phyloP scores from a whole-genome alignment of 2,329 filamentous ascomycete species.

The Thelonectria rubi region DNA sequence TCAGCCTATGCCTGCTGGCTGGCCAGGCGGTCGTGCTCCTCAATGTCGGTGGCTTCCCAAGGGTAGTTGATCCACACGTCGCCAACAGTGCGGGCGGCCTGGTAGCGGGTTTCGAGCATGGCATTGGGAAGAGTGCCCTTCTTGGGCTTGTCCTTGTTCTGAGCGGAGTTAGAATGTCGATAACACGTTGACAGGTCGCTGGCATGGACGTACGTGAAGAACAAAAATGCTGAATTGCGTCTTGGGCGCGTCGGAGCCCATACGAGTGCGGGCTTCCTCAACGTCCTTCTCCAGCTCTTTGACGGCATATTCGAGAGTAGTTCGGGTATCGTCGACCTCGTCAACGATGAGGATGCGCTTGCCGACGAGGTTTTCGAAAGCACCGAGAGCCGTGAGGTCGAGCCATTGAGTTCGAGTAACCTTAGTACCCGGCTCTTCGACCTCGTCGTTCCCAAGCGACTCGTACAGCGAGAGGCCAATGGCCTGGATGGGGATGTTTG shows the following conservation, averaged over 20 bases:
- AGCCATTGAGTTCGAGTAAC: conserved; percentile 99
- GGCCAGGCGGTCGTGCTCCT: conserved; percentile 84
- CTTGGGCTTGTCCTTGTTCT: conserved; percentile 98
- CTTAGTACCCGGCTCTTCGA: conserved; percentile 84
- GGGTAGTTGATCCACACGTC: conserved; percentile 99
- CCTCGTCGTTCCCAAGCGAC: conserved; percentile 68
- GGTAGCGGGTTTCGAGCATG: conserved; percentile 81
- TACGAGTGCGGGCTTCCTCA: conserved; percentile 76
- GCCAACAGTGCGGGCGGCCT: conserved; percentile 86
- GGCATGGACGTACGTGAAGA: conserved; percentile 74
- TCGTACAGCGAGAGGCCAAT: conserved; percentile 99
- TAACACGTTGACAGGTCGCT: neutral
- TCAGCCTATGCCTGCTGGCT: conserved; percentile 51
- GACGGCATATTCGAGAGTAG: conserved; percentile 93
- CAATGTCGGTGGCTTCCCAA: conserved; percentile 95
- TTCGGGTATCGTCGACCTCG: conserved; percentile 92
- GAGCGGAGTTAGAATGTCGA: conserved; percentile 27
- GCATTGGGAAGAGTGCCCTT: conserved; percentile 84
- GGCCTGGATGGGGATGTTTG: conserved; percentile 99
- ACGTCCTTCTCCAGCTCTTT: conserved; percentile 96
- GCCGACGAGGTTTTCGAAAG: conserved; percentile 64
- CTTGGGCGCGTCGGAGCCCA: conserved; percentile 71
- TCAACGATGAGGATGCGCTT: conserved; percentile 45
- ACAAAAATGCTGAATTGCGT: conserved; percentile 96
- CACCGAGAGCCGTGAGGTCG: conserved; percentile 81